Evolutionary conservation across 805 yeast genomes (phyloP).

Genomic region (Candida broadrunensis): DNA sequence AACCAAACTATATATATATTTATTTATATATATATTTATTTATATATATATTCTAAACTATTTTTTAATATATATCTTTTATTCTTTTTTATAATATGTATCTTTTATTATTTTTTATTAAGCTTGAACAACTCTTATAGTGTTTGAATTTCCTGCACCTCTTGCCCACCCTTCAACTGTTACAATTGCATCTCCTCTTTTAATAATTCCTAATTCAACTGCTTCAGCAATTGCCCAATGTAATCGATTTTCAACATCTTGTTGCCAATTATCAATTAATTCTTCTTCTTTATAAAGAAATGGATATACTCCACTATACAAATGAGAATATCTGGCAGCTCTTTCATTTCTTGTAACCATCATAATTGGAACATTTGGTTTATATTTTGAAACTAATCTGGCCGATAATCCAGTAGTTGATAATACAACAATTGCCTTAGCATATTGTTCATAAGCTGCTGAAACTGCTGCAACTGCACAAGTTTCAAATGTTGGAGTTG

Average conservation of each 20-base stretch:
- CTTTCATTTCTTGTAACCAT: slow-evolving; percentile 95
- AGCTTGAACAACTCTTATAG: slow-evolving; percentile 87
- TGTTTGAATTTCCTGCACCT: slow-evolving; percentile 98
- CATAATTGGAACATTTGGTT: slow-evolving; percentile 95
- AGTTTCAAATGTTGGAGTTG: slow-evolving; percentile 93
- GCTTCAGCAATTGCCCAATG: slow-evolving; percentile 91
- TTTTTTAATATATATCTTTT: too few species aligned
- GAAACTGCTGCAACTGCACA: slow-evolving; percentile 96
- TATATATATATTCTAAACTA: too few species aligned
- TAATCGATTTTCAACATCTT: slow-evolving; percentile 93
- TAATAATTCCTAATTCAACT: slow-evolving; percentile 77
- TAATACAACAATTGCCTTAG: slow-evolving; percentile 94
- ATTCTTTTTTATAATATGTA: too few species aligned
- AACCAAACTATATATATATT: too few species aligned
- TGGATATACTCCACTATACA: slow-evolving; percentile 98
- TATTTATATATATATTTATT: too few species aligned
- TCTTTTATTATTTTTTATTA: too few species aligned
- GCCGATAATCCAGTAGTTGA: slow-evolving; percentile 95
- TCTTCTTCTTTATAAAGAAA: slow-evolving; percentile 70
- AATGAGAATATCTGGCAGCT: slow-evolving; percentile 93
- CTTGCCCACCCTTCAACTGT: slow-evolving; percentile 99
- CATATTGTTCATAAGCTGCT: slow-evolving; percentile 93
- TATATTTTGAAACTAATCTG: slow-evolving; percentile 94
- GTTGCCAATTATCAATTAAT: slow-evolving; percentile 85
- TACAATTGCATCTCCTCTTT: slow-evolving; percentile 84